Evolutionary conservation across 352 stramenopile species (phyloP).

Genomic region (Pythium phragmitis): DNA sequence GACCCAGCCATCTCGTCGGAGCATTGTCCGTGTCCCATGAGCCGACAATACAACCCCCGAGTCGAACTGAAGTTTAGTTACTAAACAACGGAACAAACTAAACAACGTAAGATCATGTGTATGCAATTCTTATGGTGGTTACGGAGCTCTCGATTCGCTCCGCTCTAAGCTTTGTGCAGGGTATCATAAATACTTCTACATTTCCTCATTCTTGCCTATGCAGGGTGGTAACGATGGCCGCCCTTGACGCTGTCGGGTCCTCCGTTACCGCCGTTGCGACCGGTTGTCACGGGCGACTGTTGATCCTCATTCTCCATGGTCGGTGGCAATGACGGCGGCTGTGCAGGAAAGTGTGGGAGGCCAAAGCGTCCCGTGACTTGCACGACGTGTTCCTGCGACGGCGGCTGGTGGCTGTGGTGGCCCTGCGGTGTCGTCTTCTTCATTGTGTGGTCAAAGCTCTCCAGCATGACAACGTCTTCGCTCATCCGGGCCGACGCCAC

Average conservation of each 20-base stretch:
- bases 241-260: constrained; percentile 10
- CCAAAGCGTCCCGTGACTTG: constrained; percentile 11
- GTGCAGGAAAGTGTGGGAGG: constrained; percentile 7
- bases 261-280: not conserved
- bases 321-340: not conserved
- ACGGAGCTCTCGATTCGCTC: not conserved
- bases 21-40: no score
- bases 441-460: constrained; percentile 6
- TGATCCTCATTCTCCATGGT: constrained; percentile 1
- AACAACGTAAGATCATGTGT: no score
- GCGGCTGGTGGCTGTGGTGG: not conserved
- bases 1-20: no score
- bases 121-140: no score
- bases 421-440: not conserved
- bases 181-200: not conserved
- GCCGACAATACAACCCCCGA: no score
- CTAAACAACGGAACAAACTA: no score
- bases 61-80: no score
- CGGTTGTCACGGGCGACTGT: constrained; percentile 5
- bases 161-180: not conserved
- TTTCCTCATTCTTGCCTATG: not conserved
- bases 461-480: constrained; percentile 19
- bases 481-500: constrained; percentile 8
- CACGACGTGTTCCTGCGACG: constrained; percentile 7
- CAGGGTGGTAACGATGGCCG: constrained; percentile 3